Evolutionary conservation across 108 stramenopile genomes (phyloP), one percentile per base, ranked within the genome.

Genomic region (Nannochloropsis gaditana): DNA sequence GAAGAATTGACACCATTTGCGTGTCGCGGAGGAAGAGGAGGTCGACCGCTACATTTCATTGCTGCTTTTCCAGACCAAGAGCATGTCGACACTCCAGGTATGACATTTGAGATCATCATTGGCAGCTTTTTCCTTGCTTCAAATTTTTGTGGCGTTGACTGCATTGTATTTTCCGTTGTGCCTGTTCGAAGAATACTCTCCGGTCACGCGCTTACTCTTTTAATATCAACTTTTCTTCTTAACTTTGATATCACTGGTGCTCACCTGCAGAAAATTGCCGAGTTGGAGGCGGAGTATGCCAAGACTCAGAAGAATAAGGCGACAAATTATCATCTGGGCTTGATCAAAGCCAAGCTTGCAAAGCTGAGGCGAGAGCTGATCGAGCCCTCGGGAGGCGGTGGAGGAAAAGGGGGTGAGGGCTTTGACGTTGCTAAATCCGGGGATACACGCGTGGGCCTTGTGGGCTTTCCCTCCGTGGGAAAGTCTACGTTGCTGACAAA

Each of bases 391-490:
- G 90, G 86, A 1, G 89, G 89, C 2, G 44, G 44, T 43, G 94
- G 95, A 1, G 96, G 97, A 80, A 94, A 94, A 21, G 98, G 97
- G 80, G 94, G 96, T 87, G 96, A 96, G 9, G 97, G 92, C 50
- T 99, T 99, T 89, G 98, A 99, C 84, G 99, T 99, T 11, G 93
- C 93, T 82, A 92, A 97, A 83, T 91, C 92, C 42, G 99, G 99
- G 15, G 99, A 99, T 83, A 98, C 98, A 5, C 93, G 98, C 17
- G 94, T 99, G 73, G 98, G 90, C 11, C 85, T 90, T n/a, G 95
- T 98, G 21, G 99, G 99, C n/a, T 99, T 99, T 90, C 99, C 99
- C 5, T 95, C 94, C 8, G 99, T 99, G 19, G 99, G 99, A 21
- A 99, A 99, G 91, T 93, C 92, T 9, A 98, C 99, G 9, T 87